These are phyloP conservation scores for Diplodia seriata DNA, from an alignment of 2,329 filamentous ascomycete genomes.

Conservation along the genomic window DNA sequence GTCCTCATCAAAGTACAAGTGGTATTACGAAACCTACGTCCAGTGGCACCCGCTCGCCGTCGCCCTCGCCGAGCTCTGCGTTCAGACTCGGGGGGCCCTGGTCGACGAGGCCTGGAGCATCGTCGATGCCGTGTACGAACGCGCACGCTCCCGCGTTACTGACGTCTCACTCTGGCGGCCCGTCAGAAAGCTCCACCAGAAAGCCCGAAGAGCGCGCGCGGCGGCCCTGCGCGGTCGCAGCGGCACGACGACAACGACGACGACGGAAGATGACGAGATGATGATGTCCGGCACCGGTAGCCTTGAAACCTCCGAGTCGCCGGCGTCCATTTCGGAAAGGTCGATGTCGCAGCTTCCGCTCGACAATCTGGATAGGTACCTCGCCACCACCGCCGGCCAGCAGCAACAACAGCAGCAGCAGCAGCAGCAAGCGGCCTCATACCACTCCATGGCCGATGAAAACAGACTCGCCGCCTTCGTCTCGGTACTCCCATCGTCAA, in stretches of 20 bases:
- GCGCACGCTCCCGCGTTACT: constrained; percentile 27
- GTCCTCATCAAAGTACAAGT: constrained; percentile 53
- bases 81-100: constrained; percentile 39
- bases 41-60: constrained; percentile 62
- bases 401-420: not conserved
- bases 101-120: constrained; percentile 54
- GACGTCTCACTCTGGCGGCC: constrained; percentile 31
- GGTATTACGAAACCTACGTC: constrained; percentile 54
- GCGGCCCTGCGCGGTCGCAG: not conserved
- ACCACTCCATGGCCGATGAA: not conserved
- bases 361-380: constrained; percentile 6
- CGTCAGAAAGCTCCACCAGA: constrained; percentile 30
- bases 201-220: constrained; percentile 19
- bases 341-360: constrained; percentile 8
- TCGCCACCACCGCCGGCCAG: not conserved
- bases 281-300: not conserved
- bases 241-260: too few species aligned
- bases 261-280: not conserved
- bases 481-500: not conserved
- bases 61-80: constrained; percentile 49
- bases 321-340: not conserved
- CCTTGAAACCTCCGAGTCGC: not conserved
- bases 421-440: not conserved
- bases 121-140: constrained; percentile 52
- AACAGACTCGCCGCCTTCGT: not conserved